These are phyloP conservation scores for Litsea cubeba DNA, from an alignment of 164 flowering plant species.

Conservation along the genomic window DNA sequence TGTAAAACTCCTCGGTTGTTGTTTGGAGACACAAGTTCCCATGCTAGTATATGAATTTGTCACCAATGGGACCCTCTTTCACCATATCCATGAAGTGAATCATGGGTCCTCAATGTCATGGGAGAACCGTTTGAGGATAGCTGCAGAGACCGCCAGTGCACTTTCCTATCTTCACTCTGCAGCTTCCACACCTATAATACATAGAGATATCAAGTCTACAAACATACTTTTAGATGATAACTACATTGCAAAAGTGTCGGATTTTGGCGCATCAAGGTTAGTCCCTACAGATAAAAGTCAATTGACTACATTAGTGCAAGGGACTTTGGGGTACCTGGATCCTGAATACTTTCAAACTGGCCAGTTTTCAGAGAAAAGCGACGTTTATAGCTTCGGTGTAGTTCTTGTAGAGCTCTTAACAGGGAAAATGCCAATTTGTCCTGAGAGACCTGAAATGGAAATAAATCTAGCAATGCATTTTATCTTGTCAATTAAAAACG, in stretches of 20 bases:
- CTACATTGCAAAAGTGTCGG: slow-evolving; percentile 1
- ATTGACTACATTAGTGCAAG: slow-evolving; percentile 14
- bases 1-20: slow-evolving; percentile 37
- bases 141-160: slow-evolving; percentile 10
- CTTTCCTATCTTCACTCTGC: slow-evolving; percentile 13
- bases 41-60: slow-evolving; percentile 40
- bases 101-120: slow-evolving; percentile 18
- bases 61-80: slow-evolving; percentile 31
- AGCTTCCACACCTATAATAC: slow-evolving; percentile 13
- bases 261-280: slow-evolving; percentile 5
- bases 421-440: slow-evolving; percentile 15
- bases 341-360: slow-evolving; percentile 32
- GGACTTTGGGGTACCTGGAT: slow-evolving; percentile 37
- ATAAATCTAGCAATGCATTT: not conserved
- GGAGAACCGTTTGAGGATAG: slow-evolving; percentile 16
- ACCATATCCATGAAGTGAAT: slow-evolving; percentile 24
- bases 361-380: slow-evolving; percentile 27
- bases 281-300: slow-evolving; percentile 1
- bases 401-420: slow-evolving; percentile 25
- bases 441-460: not conserved
- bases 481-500: not conserved
- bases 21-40: slow-evolving; percentile 39
- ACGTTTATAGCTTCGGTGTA: slow-evolving; percentile 10
- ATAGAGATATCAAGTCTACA: slow-evolving; percentile 11
- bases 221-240: slow-evolving; percentile 7